Percentiles rank a stretch among this genome's conserved stretches.
phyloP scores from a whole-genome alignment of 2,329 filamentous ascomycete species.

The Coccinonectria pachysandricola region DNA sequence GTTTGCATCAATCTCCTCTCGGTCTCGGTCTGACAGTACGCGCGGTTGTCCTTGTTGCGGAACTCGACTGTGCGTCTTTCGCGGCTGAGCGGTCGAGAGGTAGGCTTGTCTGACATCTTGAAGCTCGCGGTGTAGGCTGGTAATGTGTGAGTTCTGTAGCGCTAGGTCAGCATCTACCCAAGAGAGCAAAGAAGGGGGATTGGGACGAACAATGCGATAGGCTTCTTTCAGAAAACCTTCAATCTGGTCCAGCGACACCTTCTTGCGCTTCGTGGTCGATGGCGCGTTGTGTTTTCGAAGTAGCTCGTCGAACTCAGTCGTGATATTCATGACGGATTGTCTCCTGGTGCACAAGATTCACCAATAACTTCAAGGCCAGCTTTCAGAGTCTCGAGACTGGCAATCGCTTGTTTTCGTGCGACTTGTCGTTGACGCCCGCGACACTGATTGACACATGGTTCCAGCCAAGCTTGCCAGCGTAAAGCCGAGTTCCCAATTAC shows the following conservation, averaged over 20 bases:
- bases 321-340: conserved; percentile 50
- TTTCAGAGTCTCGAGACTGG: no score
- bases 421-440: no score
- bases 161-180: conserved; percentile 8
- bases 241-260: conserved; percentile 42
- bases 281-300: conserved; percentile 49
- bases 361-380: no score
- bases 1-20: conserved; percentile 78
- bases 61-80: conserved; percentile 40
- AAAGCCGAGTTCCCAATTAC: no score
- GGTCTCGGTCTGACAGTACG: conserved; percentile 67
- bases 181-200: conserved; percentile 9
- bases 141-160: conserved; percentile 70
- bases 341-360: no score
- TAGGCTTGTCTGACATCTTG: conserved; percentile 80
- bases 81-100: conserved; percentile 67
- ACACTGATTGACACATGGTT: no score
- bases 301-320: conserved; percentile 57
- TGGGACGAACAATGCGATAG: conserved; percentile 68
- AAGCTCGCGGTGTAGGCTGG: conserved; percentile 69
- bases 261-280: conserved; percentile 24
- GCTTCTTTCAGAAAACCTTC: conserved; percentile 91
- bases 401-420: no score
- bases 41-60: conserved; percentile 35
- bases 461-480: no score